phyloP scores from a whole-genome alignment of 805 yeast species.

The Maudiozyma pseudohumilis region DNA sequence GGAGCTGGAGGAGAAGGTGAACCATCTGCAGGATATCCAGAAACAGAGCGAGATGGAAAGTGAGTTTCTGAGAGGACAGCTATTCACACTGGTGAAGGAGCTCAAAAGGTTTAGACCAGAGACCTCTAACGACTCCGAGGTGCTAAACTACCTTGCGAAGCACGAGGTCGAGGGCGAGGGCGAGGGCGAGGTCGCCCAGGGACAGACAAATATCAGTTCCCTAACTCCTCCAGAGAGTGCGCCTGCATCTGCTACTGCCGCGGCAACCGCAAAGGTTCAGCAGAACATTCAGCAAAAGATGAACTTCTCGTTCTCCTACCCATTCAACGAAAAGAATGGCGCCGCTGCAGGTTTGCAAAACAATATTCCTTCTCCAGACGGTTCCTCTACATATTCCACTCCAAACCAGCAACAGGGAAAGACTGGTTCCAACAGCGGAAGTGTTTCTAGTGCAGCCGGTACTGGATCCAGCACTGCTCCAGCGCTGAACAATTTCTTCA shows the following conservation, averaged over 20 bases:
- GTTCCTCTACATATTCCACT: conserved; percentile 3
- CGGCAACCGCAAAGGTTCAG: conserved; percentile 4
- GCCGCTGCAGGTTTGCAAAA: conserved; percentile 6
- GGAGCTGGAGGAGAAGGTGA: conserved; percentile 78
- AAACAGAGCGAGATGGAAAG: conserved; percentile 62
- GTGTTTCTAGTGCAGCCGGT: background rate
- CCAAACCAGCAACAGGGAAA: background rate
- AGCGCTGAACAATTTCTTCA: conserved; percentile 2
- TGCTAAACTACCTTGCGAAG: conserved; percentile 17
- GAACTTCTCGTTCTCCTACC: conserved; percentile 44
- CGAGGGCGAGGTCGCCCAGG: too few species aligned
- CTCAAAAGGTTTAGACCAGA: conserved; percentile 48
- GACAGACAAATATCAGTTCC: conserved; percentile 6
- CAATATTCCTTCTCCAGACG: conserved; percentile 8
- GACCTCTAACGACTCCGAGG: conserved; percentile 23
- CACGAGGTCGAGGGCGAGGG: conserved; percentile 5
- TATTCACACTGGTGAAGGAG: conserved; percentile 63
- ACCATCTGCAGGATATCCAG: conserved; percentile 58
- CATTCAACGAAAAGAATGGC: conserved; percentile 33
- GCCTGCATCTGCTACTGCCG: background rate
- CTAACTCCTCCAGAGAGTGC: conserved; percentile 11
- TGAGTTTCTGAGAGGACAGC: conserved; percentile 66
- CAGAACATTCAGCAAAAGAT: conserved; percentile 16
- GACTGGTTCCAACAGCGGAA: background rate
- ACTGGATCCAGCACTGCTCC: background rate